A percentile compares a stretch with the other conserved stretches of the same genome.
Conservation (phyloP, 768 basidiomycete genomes). For the Lactarius trivialis region DNA sequence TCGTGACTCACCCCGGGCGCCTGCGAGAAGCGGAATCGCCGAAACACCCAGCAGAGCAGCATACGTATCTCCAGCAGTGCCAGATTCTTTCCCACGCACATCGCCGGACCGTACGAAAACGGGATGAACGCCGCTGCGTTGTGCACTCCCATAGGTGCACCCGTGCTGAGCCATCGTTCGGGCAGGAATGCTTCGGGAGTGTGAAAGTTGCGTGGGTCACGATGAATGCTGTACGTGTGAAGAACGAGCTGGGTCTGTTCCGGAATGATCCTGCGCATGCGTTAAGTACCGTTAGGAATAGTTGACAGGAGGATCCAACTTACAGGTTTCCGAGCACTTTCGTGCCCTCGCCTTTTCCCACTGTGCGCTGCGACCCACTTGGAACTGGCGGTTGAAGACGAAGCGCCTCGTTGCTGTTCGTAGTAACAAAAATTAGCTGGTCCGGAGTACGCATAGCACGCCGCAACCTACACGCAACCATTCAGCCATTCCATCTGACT, state of each 20-base stretch:
- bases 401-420: not conserved
- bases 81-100: not conserved
- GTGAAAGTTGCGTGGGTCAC: not conserved
- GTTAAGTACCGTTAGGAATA: not conserved
- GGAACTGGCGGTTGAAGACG: not conserved
- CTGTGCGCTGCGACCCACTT: not conserved
- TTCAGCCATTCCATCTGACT: slow-evolving; percentile 6
- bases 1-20: not conserved
- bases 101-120: not conserved
- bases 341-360: not conserved
- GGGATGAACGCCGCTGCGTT: not conserved
- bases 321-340: not conserved
- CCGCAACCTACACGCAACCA: slow-evolving; percentile 4
- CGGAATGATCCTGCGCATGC: not conserved
- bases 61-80: not conserved
- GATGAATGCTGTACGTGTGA: not conserved
- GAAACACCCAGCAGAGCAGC: not conserved
- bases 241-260: not conserved
- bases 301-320: not conserved
- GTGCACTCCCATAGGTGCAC: not conserved
- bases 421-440: not conserved
- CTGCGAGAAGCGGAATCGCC: not conserved
- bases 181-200: not conserved
- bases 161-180: not conserved
- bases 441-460: too few species aligned